phyloP scores from a whole-genome alignment of 805 yeast species.

The Limtongia smithiae region DNA sequence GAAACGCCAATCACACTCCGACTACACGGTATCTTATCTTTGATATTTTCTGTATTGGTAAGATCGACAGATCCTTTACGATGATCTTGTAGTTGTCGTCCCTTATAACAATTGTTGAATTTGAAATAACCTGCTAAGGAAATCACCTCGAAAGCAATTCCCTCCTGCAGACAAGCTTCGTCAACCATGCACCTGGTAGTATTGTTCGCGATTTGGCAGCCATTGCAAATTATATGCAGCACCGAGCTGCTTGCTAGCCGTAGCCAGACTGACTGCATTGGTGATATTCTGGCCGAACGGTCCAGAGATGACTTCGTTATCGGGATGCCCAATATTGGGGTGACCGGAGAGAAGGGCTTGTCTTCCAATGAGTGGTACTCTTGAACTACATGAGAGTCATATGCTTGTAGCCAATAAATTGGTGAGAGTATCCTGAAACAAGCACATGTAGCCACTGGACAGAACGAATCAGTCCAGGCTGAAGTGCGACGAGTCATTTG shows the following conservation, averaged over 20 bases:
- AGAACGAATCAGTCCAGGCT: conserved; percentile 42
- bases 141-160: conserved; percentile 42
- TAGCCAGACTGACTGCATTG: conserved; percentile 44
- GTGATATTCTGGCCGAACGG: conserved; percentile 42
- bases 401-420: conserved; percentile 40
- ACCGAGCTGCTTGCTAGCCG: conserved; percentile 39
- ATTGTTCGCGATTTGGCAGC: conserved; percentile 35
- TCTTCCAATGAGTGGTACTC: conserved; percentile 37
- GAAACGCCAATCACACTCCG: conserved; percentile 41
- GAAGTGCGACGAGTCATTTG: conserved; percentile 38
- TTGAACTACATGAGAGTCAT: conserved; percentile 40
- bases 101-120: conserved; percentile 39
- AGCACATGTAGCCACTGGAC: conserved; percentile 40
- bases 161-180: conserved; percentile 45
- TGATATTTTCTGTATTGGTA: conserved; percentile 38
- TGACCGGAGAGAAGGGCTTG: conserved; percentile 30
- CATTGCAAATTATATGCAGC: conserved; percentile 40
- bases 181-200: conserved; percentile 41
- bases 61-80: conserved; percentile 13
- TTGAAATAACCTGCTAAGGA: conserved; percentile 43
- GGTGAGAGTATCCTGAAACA: conserved; percentile 26
- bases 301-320: conserved; percentile 29
- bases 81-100: conserved; percentile 38
- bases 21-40: conserved; percentile 39
- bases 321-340: conserved; percentile 42